Percentiles rank a stretch among this genome's conserved stretches.
Evolutionary conservation across 371 early-diverging fungal genomes (phyloP).

Genomic region (Syncephalis fuscata): DNA sequence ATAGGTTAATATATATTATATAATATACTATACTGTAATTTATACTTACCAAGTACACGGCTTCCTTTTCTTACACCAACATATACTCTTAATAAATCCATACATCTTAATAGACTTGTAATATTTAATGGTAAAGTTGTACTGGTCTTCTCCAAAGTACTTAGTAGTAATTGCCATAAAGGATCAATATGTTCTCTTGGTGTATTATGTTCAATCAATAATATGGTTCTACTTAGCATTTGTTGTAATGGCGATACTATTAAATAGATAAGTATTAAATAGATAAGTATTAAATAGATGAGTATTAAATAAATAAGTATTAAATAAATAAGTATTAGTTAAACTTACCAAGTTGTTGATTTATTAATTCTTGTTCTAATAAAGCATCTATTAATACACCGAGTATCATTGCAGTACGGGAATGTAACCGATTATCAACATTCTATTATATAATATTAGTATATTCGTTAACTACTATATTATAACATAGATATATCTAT

Average conservation of each 20-base stretch:
- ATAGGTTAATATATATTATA: background rate
- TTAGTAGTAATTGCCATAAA: no score
- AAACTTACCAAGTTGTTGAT: background rate
- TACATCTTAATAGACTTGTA: no score
- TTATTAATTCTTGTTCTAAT: background rate
- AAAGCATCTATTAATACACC: conserved; percentile 18
- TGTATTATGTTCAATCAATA: background rate
- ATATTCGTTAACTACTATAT: conserved; percentile 7
- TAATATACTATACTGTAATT: background rate
- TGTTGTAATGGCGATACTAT: background rate
- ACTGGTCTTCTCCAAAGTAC: no score
- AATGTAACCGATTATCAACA: conserved; percentile 39
- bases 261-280: conserved; percentile 10
- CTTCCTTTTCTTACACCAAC: conserved; percentile 36
- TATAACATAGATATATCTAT: conserved; percentile 11
- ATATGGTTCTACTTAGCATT: conserved; percentile 19
- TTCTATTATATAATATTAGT: conserved; percentile 10
- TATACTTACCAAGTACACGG: conserved; percentile 27
- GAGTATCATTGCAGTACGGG: conserved; percentile 25
- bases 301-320: conserved; percentile 13
- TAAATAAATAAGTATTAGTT: background rate
- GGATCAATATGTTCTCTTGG: no score
- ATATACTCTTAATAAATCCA: conserved; percentile 11
- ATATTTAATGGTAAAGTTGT: no score
- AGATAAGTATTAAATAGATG: conserved; percentile 10